Evolutionary conservation across 305 asterid genomes (phyloP).

Genomic region (Caryopteris hybrid): DNA sequence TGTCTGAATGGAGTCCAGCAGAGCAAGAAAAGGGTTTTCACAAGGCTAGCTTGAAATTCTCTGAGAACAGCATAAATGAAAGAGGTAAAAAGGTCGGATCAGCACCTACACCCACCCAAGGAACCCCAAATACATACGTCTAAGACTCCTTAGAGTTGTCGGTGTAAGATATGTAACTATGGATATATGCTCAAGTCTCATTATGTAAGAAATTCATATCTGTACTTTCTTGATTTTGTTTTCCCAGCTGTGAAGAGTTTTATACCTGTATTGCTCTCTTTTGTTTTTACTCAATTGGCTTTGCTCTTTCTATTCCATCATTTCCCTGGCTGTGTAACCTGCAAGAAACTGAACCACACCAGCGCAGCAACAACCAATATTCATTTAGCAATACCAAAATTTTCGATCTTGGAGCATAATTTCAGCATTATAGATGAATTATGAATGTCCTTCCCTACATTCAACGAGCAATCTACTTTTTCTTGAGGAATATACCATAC

Average conservation of each 20-base stretch:
- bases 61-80: slow-evolving; percentile 59
- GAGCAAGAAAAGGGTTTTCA: slow-evolving; percentile 64
- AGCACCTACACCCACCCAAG: slow-evolving; percentile 26
- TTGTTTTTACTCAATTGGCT: not conserved
- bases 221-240: not conserved
- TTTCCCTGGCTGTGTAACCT: not conserved
- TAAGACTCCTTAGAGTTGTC: not conserved
- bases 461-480: not conserved
- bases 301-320: not conserved
- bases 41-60: slow-evolving; percentile 63
- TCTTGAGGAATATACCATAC: not conserved
- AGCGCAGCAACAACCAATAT: not conserved
- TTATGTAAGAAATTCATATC: not conserved
- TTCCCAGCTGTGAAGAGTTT: not conserved
- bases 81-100: slow-evolving; percentile 44
- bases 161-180: not conserved
- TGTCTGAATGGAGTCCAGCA: slow-evolving; percentile 51
- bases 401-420: not conserved
- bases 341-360: not conserved
- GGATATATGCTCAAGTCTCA: not conserved
- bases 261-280: not conserved
- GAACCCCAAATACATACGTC: slow-evolving; percentile 23
- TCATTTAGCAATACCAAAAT: not conserved
- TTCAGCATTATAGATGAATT: not conserved
- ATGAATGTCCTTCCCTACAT: not conserved